Evolutionary conservation across 192 early-diverging fungal species (phyloP).

Genomic region (Mortierella alpina): DNA sequence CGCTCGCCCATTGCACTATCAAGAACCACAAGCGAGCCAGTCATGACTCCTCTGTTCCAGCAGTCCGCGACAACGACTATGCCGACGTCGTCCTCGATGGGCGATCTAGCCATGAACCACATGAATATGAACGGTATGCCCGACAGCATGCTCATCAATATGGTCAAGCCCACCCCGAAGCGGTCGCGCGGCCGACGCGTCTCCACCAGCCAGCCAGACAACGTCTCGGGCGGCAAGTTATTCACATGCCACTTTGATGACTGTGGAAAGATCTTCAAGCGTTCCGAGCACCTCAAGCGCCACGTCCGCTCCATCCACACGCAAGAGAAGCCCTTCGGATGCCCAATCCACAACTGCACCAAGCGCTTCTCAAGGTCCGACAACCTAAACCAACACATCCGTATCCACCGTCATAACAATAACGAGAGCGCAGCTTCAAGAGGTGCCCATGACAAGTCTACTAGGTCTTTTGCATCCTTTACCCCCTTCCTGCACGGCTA

Average conservation of each 20-base stretch:
- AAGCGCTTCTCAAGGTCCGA: constrained; percentile 68
- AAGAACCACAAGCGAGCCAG: constrained; percentile 35
- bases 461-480: constrained; percentile 44
- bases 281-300: constrained; percentile 70
- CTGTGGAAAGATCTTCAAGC: constrained; percentile 70
- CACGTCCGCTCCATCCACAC: constrained; percentile 72
- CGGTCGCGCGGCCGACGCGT: constrained; percentile 66
- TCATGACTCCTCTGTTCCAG: constrained; percentile 15
- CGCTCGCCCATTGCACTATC: constrained; percentile 32
- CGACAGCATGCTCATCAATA: neutral
- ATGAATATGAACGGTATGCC: neutral
- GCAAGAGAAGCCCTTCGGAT: constrained; percentile 65
- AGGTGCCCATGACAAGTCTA: constrained; percentile 41
- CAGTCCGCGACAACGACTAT: constrained; percentile 8
- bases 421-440: constrained; percentile 14
- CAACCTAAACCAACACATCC: constrained; percentile 67
- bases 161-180: constrained; percentile 33
- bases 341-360: constrained; percentile 62
- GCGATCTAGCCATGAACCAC: constrained; percentile 8
- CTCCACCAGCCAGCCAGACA: constrained; percentile 47
- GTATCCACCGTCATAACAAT: constrained; percentile 58
- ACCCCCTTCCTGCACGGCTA: constrained; percentile 56
- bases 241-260: constrained; percentile 63
- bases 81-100: constrained; percentile 20
- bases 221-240: constrained; percentile 58